phyloP scores from a whole-genome alignment of 306 rosid genomes.

The Biancaea sappan region DNA sequence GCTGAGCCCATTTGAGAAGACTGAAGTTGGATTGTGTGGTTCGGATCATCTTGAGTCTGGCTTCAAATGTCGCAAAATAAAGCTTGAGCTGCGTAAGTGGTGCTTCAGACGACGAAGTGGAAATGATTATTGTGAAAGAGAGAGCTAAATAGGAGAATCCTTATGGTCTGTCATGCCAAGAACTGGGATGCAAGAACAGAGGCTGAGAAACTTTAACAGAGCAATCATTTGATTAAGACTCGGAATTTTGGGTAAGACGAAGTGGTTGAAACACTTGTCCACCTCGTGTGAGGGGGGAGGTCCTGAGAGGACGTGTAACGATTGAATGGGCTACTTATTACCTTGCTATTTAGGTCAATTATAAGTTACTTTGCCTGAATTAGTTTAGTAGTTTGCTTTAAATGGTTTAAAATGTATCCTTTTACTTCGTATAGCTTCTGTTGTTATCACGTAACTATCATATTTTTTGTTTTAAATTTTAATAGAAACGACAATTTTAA shows the following conservation, averaged over 20 bases:
- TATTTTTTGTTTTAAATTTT: too few relatives aligned
- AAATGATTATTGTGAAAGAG: constrained; percentile 13
- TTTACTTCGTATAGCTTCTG: not conserved
- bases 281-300: not conserved
- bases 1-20: constrained; percentile 14
- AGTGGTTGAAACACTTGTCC: not conserved
- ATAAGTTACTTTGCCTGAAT: not conserved
- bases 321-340: not conserved
- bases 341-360: not conserved
- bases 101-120: not conserved
- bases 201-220: not conserved
- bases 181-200: not conserved
- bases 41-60: constrained; percentile 33
- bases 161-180: not conserved
- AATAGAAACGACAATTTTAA: too few relatives aligned
- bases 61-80: not conserved
- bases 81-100: not conserved
- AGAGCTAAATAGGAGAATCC: not conserved
- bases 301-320: not conserved
- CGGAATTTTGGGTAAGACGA: not conserved
- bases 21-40: not conserved
- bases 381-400: not conserved
- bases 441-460: not conserved
- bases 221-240: not conserved
- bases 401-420: not conserved